Evolutionary conservation across 257 asterid genomes (phyloP), one percentile per base, ranked within the genome.

Genomic region (Przewalskia tangutica): DNA sequence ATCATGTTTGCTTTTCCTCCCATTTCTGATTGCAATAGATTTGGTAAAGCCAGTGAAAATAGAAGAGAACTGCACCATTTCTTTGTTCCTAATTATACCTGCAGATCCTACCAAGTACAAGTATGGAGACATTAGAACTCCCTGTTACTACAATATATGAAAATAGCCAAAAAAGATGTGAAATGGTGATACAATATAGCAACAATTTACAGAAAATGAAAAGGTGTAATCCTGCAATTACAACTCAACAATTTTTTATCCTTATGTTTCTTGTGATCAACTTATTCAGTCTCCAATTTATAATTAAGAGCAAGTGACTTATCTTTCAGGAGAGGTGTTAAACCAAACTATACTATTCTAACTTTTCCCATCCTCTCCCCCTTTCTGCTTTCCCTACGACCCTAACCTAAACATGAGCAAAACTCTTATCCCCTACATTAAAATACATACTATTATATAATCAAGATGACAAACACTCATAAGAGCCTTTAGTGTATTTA

Each of bases 31-130:
- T 6, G 93, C 84, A 12, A 91, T 86, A 70, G 85, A 90, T 83
- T 83, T 91, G 2, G 93, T 90, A 68, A 91, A 84, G n/a, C 89
- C 83, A 79, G 85, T 87, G 87, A 93, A 90, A 81, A 94, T 66
- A 46, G 87, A 76, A 44, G 86, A 77, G 6, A 94, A 84, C 80
- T 93, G 97, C 85, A 88, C 98, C 98, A 94, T 94, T 85, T 84
- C 79, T 75, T 59, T 27, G 8, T 10, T 50, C n/a, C 59, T 6
- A 27, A 46, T 1, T 71, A 20, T 1, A 44, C 59, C 59, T 67
- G 77, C 77, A 40, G 3, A 67, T 36, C 5, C 20, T 2, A 40
- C 11, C 20, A 71, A 10, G 18, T 12, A 71, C 10, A 71, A 3
- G 46, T 71, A 6, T 44, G 59, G 13, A 46, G 59, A 71, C 7